Base-by-base conservation (phyloP, 192 early-diverging fungal genomes). In the Coemansia sp. region DNA sequence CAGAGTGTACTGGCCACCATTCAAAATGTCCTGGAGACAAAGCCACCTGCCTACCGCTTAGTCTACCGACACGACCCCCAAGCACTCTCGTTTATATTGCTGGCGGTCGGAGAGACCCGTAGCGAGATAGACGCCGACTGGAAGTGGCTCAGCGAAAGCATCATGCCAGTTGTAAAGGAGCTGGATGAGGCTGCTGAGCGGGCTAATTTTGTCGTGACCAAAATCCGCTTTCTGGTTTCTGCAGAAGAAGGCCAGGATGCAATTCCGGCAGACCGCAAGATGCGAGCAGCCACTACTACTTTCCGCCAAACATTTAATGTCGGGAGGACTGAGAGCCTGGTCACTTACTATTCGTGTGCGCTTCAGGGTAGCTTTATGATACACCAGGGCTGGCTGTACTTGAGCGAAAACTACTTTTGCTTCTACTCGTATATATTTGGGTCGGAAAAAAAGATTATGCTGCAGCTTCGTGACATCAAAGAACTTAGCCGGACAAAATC, bases 371-470 rank as follows among this genome's bases (percentile, higher is more conserved):
- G 80, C 45, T 71, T 83, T 57, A 83, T 94, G 63, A 81, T 88
- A 44, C 89, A 88, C 66, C 97, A 99, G 73, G 97, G 97, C 0
- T 99, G 97, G 97, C 74, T 99, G 71, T 99, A 99, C 61, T 83
- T 99, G 39, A 92, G 90, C 47, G 86, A 92, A 62, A 90, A 94
- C 57, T 89, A 93, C 65, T 65, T 96, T 20, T 91, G 90, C 80
- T 99, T 98, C 64, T 92, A 99, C 73, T 93, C 94, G 16, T 94
- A 93, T 55, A 77, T 97, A 38, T 83, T 99, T 36, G 94, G 93
- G 2, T 82, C 86, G 5, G 97, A 99, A 66, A 97, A 94, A 35
- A 94, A 91, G 65, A 73, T 96, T 26, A 80, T 93, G 39, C 78
- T 99, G 48, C 89, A 93, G 64, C 80, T 99, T 35, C 95, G 94